Evolutionary conservation across 106 monocot genomes (phyloP), one percentile per base, ranked within the genome.

Genomic region (Phalaenopsis aphrodite): DNA sequence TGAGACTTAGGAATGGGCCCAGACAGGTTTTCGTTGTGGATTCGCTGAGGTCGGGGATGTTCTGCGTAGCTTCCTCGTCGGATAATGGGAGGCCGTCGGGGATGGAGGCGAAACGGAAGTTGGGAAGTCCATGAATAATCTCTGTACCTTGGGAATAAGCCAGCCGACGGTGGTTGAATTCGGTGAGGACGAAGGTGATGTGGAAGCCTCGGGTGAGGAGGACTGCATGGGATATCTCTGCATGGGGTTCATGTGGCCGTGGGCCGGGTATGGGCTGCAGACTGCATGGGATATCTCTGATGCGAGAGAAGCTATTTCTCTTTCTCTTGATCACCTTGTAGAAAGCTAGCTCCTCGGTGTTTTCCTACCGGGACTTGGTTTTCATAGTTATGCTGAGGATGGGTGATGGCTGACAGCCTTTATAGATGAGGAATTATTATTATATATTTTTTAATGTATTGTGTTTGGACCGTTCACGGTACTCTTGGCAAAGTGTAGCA

Each of bases 151-250:
- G 37, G 3, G 82, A 67, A 6, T 67, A 66, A 7, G 72, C 24
- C 5, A 90, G 85, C 42, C 87, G 90, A 18, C 56, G 56, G 85
- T 90, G 83, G 76, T 87, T 87, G 87, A 75, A 85, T 45, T 87
- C 87, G 66, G 87, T 87, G 73, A 84, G 85, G 81, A 90, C 90
- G 79, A 85, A 87, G 85, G 90, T 90, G 52, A 90, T 79, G 76
- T 83, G 74, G 84, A 90, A 87, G 81, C 87, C 87, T 16, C 37
- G 43, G 78, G 46, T 41, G 64, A 84, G 81, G 41, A 87, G 87
- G 74, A n/a, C n/a, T n/a, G n/a, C n/a, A n/a, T n/a, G n/a, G n/a
- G n/a, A n/a, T n/a, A n/a, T n/a, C n/a, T n/a, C n/a, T n/a, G 42
- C 81, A 87, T 68, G 30, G 87, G 87, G n/a, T 72, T 84, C 8